Conservation (phyloP, 2,329 filamentous ascomycete genomes). For the Penicillium sp. region DNA sequence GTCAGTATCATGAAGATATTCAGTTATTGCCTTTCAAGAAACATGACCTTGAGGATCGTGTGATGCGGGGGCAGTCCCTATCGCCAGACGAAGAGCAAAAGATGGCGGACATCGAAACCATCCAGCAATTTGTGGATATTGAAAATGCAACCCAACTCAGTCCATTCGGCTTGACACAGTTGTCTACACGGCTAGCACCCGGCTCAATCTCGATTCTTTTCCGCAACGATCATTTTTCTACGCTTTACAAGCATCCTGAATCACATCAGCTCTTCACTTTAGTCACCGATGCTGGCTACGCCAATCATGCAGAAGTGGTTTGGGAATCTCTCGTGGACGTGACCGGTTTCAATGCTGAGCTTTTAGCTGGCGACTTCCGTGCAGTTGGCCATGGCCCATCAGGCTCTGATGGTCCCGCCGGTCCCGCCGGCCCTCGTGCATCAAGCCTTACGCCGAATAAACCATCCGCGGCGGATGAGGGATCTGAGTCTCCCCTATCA, state of each 20-base stretch:
- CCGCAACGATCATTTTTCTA: slow-evolving; percentile 96
- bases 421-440: slow-evolving; percentile 32
- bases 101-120: slow-evolving; percentile 80
- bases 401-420: slow-evolving; percentile 34
- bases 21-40: slow-evolving; percentile 87
- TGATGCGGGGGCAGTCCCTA: slow-evolving; percentile 64
- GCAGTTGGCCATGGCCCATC: slow-evolving; percentile 68
- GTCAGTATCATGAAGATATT: slow-evolving; percentile 86
- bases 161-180: slow-evolving; percentile 74
- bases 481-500: slow-evolving; percentile 21
- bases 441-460: slow-evolving; percentile 24
- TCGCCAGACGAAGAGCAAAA: slow-evolving; percentile 74
- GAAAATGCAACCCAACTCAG: slow-evolving; percentile 87
- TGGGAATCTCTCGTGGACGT: slow-evolving; percentile 95
- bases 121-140: slow-evolving; percentile 77
- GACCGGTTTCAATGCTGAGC: slow-evolving; percentile 78
- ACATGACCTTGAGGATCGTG: slow-evolving; percentile 83
- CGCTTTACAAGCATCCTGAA: slow-evolving; percentile 83
- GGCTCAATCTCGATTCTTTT: slow-evolving; percentile 90
- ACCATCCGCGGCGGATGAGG: slow-evolving; percentile 12
- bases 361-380: slow-evolving; percentile 88
- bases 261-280: slow-evolving; percentile 77
- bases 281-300: slow-evolving; percentile 92
- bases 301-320: slow-evolving; percentile 84
- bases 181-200: slow-evolving; percentile 70